Percentiles rank a stretch among this genome's conserved stretches.
phyloP scores from a whole-genome alignment of 139 green algal genomes.

The Coelastrella sp. region DNA sequence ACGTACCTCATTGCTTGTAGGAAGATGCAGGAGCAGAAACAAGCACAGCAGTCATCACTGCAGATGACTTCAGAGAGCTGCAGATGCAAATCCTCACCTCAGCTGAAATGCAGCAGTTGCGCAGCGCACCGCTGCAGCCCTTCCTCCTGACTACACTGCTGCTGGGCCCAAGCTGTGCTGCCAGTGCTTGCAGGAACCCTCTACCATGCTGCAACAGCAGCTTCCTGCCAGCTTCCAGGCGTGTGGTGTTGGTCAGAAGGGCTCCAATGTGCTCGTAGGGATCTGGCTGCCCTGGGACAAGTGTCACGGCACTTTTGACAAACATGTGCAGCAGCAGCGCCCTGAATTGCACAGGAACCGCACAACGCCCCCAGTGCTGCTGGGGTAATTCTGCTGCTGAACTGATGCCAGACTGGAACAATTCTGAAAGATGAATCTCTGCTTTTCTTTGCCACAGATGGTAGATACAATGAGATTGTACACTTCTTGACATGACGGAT shows the following conservation, averaged over 20 bases:
- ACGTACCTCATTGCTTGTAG: too few relatives aligned
- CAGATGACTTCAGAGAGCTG: neutral
- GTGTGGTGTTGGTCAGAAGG: conserved; percentile 82
- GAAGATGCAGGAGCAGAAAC: too few relatives aligned
- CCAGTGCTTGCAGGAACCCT: conserved; percentile 65
- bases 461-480: too few relatives aligned
- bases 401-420: too few relatives aligned
- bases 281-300: conserved; percentile 50
- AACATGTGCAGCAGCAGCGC: conserved; percentile 77
- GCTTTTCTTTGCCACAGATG: too few relatives aligned
- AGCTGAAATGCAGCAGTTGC: conserved; percentile 65
- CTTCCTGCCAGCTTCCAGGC: conserved; percentile 58
- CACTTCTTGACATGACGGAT: too few relatives aligned
- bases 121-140: conserved; percentile 48
- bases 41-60: neutral
- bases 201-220: conserved; percentile 81
- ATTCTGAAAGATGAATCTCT: too few relatives aligned
- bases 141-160: conserved; percentile 38
- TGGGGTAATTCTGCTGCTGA: too few relatives aligned
- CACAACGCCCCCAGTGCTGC: too few relatives aligned
- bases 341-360: conserved; percentile 24
- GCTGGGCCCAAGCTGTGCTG: conserved; percentile 45
- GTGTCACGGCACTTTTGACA: conserved; percentile 50
- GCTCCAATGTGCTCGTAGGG: conserved; percentile 76
- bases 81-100: conserved; percentile 40